phyloP scores from a whole-genome alignment of 768 basidiomycete genomes.

The Amanita pseudoporphyria region DNA sequence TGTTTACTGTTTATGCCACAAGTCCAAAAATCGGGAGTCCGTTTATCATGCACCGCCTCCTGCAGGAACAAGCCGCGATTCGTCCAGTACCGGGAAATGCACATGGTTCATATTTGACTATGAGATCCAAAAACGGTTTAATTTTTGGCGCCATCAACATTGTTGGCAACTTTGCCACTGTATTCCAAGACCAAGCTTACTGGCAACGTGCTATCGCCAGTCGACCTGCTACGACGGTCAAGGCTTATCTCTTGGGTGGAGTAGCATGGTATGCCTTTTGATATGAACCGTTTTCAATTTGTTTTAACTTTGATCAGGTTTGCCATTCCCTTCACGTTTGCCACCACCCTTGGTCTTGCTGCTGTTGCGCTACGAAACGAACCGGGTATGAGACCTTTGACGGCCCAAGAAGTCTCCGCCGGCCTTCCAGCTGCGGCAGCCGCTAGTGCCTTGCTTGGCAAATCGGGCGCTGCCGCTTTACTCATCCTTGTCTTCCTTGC shows the following conservation, averaged over 20 bases:
- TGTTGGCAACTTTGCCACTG: constrained; percentile 68
- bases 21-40: constrained; percentile 74
- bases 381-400: constrained; percentile 38
- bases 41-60: constrained; percentile 67
- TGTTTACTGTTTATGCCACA: constrained; percentile 79
- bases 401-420: constrained; percentile 67
- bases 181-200: constrained; percentile 65
- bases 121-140: constrained; percentile 66
- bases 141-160: constrained; percentile 86
- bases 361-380: constrained; percentile 71
- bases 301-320: constrained; percentile 35
- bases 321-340: constrained; percentile 78
- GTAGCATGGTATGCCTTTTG: constrained; percentile 57
- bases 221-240: constrained; percentile 75
- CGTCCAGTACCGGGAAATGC: constrained; percentile 76
- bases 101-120: constrained; percentile 76
- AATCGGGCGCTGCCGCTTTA: constrained; percentile 70
- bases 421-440: constrained; percentile 83
- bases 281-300: not conserved
- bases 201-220: constrained; percentile 92
- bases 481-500: constrained; percentile 81
- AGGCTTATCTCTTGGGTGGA: constrained; percentile 85
- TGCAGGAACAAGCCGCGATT: constrained; percentile 42
- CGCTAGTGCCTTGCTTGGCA: constrained; percentile 71
- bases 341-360: constrained; percentile 80